Evolutionary conservation across 805 yeast species (phyloP), one percentile per base, ranked within the genome.

Genomic region (Isabelozyma rhagii): DNA sequence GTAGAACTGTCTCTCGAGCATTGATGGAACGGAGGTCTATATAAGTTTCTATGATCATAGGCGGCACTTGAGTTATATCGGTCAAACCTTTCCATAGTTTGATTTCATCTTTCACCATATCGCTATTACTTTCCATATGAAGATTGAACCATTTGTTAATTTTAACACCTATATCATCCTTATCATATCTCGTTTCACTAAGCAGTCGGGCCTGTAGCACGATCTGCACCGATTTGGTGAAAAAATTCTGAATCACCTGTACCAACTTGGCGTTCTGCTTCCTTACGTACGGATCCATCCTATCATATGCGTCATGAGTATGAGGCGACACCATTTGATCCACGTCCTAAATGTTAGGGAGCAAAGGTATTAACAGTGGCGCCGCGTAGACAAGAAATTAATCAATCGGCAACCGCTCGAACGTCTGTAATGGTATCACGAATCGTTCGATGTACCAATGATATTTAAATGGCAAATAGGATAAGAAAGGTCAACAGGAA

Each of bases 31-130:
- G 69, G 48, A 89, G 72, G 61, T 89, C 96, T 49, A 90, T 71
- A 56, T 78, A 87, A 0, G 94, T 84, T 64, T 94, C 99, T 25
- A 94, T 77, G 13, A 94, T 88, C 64, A 94, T 75, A 1, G 97
- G 97, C 1, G 96, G 89, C 13, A 84, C 64, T n/a, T 58, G 51
- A 3, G 73, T 52, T 3, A 78, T 51, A 52, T 80, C 82, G 49
- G 51, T 58, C 57, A 67, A 60, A 6, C 71, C 51, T 48, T 76
- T 77, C 96, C 96, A 89, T 3, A 75, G 68, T 47, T 74, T 69
- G 45, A 89, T 67, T 40, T 83, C 89, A n/a, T 84, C 89, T 39
- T 76, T 73, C 46, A 61, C 58, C 10, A 64, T 50, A 6, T 66
- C 72, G 36, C 58, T 54, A 46, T 71, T 69, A 39, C 56, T 60